These are phyloP conservation scores for Guyanaporus albipodus DNA, from an alignment of 768 basidiomycete genomes.

Conservation along the genomic window DNA sequence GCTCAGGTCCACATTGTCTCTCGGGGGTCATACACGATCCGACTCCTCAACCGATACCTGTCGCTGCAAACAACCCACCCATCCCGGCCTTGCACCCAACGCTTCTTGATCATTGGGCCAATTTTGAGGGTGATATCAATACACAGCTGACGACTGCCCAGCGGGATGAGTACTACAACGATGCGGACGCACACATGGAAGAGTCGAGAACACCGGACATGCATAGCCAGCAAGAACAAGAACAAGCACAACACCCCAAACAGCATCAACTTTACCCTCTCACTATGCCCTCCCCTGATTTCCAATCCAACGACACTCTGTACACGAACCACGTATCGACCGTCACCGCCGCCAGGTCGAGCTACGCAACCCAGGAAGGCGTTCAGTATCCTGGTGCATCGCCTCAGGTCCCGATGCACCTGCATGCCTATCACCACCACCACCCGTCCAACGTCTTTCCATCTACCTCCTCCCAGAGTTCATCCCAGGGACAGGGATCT, in stretches of 20 bases:
- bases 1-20: background rate
- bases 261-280: conserved; percentile 23
- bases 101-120: conserved; percentile 50
- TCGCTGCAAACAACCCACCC: conserved; percentile 26
- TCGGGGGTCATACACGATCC: conserved; percentile 23
- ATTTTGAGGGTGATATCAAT: conserved; percentile 53
- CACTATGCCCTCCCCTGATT: conserved; percentile 19
- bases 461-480: conserved; percentile 19
- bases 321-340: background rate
- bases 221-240: background rate
- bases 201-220: background rate
- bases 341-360: background rate
- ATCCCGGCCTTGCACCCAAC: conserved; percentile 47
- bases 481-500: conserved; percentile 13
- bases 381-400: conserved; percentile 3
- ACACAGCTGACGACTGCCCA: conserved; percentile 43
- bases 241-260: conserved; percentile 17
- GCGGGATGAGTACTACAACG: conserved; percentile 24
- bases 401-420: conserved; percentile 5
- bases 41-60: conserved; percentile 28
- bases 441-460: conserved; percentile 13
- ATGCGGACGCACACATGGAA: conserved; percentile 21
- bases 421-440: conserved; percentile 8
- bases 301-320: conserved; percentile 10
- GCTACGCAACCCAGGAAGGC: conserved; percentile 6